Base-by-base conservation (phyloP, 306 rosid species). In the Vigna mungo region DNA sequence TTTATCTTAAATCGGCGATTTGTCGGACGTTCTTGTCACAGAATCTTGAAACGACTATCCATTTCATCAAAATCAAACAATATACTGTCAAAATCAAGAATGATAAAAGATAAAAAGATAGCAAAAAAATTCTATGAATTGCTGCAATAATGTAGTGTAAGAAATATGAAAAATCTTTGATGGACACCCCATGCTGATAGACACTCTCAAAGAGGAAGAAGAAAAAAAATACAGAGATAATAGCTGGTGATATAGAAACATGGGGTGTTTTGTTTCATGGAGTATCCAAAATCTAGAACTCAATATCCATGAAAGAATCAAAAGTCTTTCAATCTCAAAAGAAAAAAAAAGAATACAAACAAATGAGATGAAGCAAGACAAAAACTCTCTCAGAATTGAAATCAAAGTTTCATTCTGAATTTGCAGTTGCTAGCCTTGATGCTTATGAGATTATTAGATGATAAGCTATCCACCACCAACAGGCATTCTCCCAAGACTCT, bases 391-490 rank as follows among this genome's bases (percentile, higher is more conserved):
- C 18, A 36, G 4, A 46, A 44, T 36, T 27, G 71, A 9, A 60
- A 43, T 80, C 51, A 92, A 51, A 85, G 86, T 78, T 90, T 92
- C 84, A 92, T 23, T 67, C 81, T 78, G 77, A 85, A 89, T 63
- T 78, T 85, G 65, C 98, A 92, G 78, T 88, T 83, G 53, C 94
- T 89, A 72, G 97, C 97, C 85, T 90, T 95, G 72, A 92, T 92
- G 83, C 87, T 92, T 71, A 89, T 68, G 46, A 82, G 77, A 82
- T 88, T 89, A 81, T 92, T 92, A 59, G 98, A 76, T 9, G 85
- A 81, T 17, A 92, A 81, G 67, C 93, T 92, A 86, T 90, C 98
- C 51, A 88, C 98, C 65, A 85, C 90, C 91, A 95, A 75, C 78
- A 78, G 58, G 75, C 98, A 94, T 34, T 70, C 48, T 0, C 97